Base-by-base conservation (phyloP, 202 grass and related monocot species). In the Elaeis oleifera region DNA sequence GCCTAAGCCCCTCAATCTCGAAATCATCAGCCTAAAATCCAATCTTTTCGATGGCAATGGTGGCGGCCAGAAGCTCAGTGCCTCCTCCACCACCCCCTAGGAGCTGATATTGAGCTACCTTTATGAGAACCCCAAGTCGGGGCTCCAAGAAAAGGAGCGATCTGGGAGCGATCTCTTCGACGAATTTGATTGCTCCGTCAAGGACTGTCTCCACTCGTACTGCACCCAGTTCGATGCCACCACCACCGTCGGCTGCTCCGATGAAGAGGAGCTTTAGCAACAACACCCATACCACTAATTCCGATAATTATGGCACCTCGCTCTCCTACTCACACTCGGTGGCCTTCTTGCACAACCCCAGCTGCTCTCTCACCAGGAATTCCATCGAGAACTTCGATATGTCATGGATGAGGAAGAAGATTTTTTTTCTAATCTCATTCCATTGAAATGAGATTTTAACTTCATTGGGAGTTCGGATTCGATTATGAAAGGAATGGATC, bases 41-140 rank as follows among this genome's bases (percentile, higher is more conserved):
- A 74, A 78, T 16, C 23, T 66, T 58, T 53, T 52, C 65, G 6
- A 31, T 26, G 49, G 26, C 59, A 3, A 39, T 29, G 53, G 70
- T 44, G 20, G 56, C 78, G 48, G 27, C 4, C 2, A 29, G 27
- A 29, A 29, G 27, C 27, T 70, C 54, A 16, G 56, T 71, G 48
- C 48, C 24, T 74, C 68, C 50, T 73, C 68, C 81, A 79, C 78
- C 13, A 27, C 59, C 67, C 73, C 9, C 79, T n/a, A 82, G 61
- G 94, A 99, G 85, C 94, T 99, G 74, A 99, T 88, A 54, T 82
- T 99, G 57, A 92, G 88, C 77, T 99, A 99, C 82, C 88, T 99
- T 54, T 99, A 88, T 77, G 94, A 99, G 18, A 99, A 99, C 70
- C 74, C 78, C 18, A 72, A 62, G 58, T 24, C 51, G 17, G 49